Conservation (phyloP, 495 filamentous ascomycete species). For the Bacidia gigantensis region DNA sequence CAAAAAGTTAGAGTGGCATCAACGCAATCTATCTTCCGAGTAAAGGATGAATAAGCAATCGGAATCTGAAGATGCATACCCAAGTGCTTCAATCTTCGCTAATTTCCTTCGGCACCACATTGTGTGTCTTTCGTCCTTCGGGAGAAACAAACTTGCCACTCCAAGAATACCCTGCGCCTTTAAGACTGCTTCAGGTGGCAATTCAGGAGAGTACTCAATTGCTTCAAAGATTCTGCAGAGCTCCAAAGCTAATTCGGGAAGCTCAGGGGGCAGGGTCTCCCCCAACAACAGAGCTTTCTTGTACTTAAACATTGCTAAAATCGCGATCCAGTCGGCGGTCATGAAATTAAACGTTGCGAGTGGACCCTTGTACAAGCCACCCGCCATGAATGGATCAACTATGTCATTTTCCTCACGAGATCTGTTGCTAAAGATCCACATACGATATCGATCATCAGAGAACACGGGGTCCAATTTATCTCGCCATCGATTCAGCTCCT, state of each 20-base stretch:
- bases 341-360: constrained; percentile 62
- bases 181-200: constrained; percentile 53
- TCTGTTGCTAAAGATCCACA: constrained; percentile 42
- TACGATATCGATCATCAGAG: constrained; percentile 40
- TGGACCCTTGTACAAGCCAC: constrained; percentile 49
- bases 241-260: constrained; percentile 48
- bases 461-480: constrained; percentile 43
- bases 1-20: background rate
- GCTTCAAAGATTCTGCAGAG: constrained; percentile 67
- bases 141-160: constrained; percentile 65
- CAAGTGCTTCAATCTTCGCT: constrained; percentile 61
- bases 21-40: no score
- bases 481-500: constrained; percentile 42
- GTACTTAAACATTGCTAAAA: constrained; percentile 68
- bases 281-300: constrained; percentile 44
- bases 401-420: constrained; percentile 46
- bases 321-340: constrained; percentile 63
- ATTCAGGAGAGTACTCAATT: constrained; percentile 57
- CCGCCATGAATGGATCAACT: constrained; percentile 56
- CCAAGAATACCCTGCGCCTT: constrained; percentile 63
- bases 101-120: constrained; percentile 76
- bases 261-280: constrained; percentile 36
- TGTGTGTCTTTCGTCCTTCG: constrained; percentile 53
- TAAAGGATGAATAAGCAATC: background rate
- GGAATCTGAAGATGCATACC: constrained; percentile 46